A percentile compares a stretch with the other conserved stretches of the same genome.
These are phyloP conservation scores for Colletotrichum sansevieriae DNA, from an alignment of 2,329 filamentous ascomycete genomes.

Conservation along the genomic window DNA sequence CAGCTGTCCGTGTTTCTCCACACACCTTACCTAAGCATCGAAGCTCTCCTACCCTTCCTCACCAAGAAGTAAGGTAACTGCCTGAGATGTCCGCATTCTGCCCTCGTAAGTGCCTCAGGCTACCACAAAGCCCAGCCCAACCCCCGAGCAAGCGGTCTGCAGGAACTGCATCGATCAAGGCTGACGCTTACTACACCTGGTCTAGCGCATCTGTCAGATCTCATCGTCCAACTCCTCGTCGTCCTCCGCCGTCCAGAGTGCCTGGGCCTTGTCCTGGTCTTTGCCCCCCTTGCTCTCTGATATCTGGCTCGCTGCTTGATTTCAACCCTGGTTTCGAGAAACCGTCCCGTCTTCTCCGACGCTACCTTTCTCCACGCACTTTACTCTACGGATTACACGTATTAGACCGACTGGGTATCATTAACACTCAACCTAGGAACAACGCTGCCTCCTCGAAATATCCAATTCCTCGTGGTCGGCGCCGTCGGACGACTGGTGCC, in stretches of 20 bases:
- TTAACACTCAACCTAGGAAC: conserved; percentile 17
- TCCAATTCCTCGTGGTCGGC: conserved; percentile 3
- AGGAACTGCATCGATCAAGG: conserved; percentile 29
- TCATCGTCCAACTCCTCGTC: conserved; percentile 32
- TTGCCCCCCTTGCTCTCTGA: neutral
- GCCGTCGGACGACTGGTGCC: neutral
- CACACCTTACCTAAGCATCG: too few relatives aligned
- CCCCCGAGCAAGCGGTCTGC: conserved; percentile 32
- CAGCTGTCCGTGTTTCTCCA: too few relatives aligned
- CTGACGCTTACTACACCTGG: conserved; percentile 10
- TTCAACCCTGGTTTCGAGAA: conserved; percentile 17
- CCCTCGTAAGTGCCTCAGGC: conserved; percentile 23
- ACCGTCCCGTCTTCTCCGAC: conserved; percentile 29
- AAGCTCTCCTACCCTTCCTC: too few relatives aligned
- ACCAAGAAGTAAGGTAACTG: neutral
- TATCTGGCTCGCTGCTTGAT: conserved; percentile 8
- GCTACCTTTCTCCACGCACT: conserved; percentile 24
- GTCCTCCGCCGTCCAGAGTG: neutral
- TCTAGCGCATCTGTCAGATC: conserved; percentile 40
- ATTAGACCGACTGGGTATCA: neutral
- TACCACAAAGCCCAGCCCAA: neutral
- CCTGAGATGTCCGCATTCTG: conserved; percentile 5
- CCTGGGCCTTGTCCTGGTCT: conserved; percentile 16
- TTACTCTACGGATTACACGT: neutral
- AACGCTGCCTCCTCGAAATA: neutral